These are phyloP conservation scores for Emergomyces africanus DNA, from an alignment of 2,329 filamentous ascomycete genomes.

Conservation along the genomic window DNA sequence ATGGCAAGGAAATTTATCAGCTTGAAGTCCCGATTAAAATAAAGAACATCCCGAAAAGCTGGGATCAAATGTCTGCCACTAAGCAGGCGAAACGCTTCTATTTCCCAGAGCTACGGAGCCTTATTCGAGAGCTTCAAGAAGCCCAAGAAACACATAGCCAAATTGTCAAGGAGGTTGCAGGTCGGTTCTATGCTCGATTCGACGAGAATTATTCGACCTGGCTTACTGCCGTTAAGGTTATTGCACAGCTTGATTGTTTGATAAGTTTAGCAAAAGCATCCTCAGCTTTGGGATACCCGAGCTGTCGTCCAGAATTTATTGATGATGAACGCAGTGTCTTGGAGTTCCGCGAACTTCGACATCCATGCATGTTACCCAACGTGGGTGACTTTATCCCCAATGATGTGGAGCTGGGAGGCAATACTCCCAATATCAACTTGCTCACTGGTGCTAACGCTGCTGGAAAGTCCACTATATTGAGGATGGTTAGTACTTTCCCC, in stretches of 20 bases:
- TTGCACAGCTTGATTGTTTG: conserved; percentile 87
- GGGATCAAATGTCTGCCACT: conserved; percentile 95
- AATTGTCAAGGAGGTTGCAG: conserved; percentile 73
- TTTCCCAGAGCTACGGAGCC: conserved; percentile 64
- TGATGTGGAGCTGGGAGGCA: conserved; percentile 74
- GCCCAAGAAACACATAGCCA: conserved; percentile 89
- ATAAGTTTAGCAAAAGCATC: conserved; percentile 89
- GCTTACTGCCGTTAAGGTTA: conserved; percentile 78
- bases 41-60: conserved; percentile 69
- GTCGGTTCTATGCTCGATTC: conserved; percentile 74
- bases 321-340: conserved; percentile 73
- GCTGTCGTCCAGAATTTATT: conserved; percentile 78
- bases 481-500: conserved; percentile 56
- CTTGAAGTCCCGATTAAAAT: conserved; percentile 76
- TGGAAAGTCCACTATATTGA: conserved; percentile 88
- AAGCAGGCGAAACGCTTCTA: conserved; percentile 87
- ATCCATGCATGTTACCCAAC: conserved; percentile 84
- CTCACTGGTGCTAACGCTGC: conserved; percentile 94
- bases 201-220: conserved; percentile 75
- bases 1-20: conserved; percentile 96
- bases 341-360: conserved; percentile 84
- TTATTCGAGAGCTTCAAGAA: conserved; percentile 83
- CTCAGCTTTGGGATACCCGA: conserved; percentile 66
- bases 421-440: conserved; percentile 69
- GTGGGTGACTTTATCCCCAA: conserved; percentile 96